These are phyloP conservation scores for Zostera marina DNA, from an alignment of 116 monocot genomes.

Conservation along the genomic window DNA sequence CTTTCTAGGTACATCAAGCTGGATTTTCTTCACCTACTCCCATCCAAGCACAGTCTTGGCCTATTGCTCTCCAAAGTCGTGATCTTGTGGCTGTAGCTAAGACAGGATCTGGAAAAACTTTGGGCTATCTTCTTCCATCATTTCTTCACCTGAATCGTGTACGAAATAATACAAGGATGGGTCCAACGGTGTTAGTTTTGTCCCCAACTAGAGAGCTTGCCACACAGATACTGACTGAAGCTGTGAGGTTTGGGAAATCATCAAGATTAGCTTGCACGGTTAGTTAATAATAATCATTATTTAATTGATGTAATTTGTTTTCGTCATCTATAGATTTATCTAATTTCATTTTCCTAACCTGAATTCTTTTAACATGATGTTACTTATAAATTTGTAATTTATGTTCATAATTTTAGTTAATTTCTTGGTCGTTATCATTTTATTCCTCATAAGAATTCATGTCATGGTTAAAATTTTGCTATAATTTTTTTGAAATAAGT, in stretches of 20 bases:
- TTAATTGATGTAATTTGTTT: background rate
- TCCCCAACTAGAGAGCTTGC: conserved; percentile 98
- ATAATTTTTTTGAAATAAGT: no score
- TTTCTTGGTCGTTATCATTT: no score
- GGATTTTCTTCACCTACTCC: conserved; percentile 83
- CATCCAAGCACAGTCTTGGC: conserved; percentile 92
- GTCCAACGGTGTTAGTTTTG: conserved; percentile 76
- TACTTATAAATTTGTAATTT: no score
- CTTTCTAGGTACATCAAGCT: conserved; percentile 65
- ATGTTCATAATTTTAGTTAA: no score
- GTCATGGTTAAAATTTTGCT: no score
- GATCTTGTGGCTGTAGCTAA: conserved; percentile 95
- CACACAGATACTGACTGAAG: conserved; percentile 83
- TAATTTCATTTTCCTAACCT: background rate
- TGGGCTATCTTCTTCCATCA: conserved; percentile 90
- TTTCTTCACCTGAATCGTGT: conserved; percentile 66
- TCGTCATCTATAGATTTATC: background rate
- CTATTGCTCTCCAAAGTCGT: conserved; percentile 58
- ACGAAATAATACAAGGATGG: conserved; percentile 41
- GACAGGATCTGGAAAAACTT: conserved; percentile 93
- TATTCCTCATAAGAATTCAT: no score
- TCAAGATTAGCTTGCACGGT: conserved; percentile 80
- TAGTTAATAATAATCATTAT: conserved; percentile 7
- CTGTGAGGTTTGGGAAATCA: conserved; percentile 68
- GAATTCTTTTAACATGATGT: no score